Conservation (phyloP, 495 filamentous ascomycete species). For the Sordaria brevicollis region DNA sequence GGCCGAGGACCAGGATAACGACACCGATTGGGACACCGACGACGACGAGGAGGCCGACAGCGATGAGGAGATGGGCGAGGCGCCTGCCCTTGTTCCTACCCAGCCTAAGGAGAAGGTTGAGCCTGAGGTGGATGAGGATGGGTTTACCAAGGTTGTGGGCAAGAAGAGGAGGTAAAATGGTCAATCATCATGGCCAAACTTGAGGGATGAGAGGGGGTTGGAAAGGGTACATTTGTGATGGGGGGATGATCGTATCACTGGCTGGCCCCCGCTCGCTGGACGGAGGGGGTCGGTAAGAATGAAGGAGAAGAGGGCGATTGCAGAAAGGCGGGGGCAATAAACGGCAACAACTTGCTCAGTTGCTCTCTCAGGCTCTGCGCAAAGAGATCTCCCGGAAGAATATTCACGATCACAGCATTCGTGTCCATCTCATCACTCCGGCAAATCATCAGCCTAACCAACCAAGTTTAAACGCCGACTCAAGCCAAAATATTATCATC, state of each 20-base stretch:
- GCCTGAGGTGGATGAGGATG: conserved; percentile 84
- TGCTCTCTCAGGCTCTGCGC: not conserved
- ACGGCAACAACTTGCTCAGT: not conserved
- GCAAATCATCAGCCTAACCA: not conserved
- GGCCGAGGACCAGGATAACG: conserved; percentile 49
- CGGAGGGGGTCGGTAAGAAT: not conserved
- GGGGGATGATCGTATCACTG: not conserved
- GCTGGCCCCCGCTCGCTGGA: not conserved
- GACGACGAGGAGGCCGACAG: conserved; percentile 30
- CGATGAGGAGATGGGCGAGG: conserved; percentile 61
- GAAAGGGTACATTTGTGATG: not conserved
- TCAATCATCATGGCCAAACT: not conserved
- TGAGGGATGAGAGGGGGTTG: not conserved
- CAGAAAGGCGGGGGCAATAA: not conserved
- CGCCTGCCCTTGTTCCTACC: conserved; percentile 47
- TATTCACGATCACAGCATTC: not conserved
- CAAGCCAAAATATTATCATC: not conserved
- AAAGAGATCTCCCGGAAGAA: not conserved
- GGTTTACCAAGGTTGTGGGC: conserved; percentile 79
- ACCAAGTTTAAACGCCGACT: conserved; percentile 1
- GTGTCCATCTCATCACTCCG: not conserved
- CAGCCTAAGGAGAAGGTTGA: conserved; percentile 49
- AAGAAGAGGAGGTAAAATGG: conserved; percentile 49
- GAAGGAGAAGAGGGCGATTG: not conserved
- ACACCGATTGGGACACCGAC: conserved; percentile 45